A percentile compares a stretch with the other conserved stretches of the same genome.
These are phyloP conservation scores for Blastobotrys americana DNA, from an alignment of 805 yeast species.

Conservation along the genomic window DNA sequence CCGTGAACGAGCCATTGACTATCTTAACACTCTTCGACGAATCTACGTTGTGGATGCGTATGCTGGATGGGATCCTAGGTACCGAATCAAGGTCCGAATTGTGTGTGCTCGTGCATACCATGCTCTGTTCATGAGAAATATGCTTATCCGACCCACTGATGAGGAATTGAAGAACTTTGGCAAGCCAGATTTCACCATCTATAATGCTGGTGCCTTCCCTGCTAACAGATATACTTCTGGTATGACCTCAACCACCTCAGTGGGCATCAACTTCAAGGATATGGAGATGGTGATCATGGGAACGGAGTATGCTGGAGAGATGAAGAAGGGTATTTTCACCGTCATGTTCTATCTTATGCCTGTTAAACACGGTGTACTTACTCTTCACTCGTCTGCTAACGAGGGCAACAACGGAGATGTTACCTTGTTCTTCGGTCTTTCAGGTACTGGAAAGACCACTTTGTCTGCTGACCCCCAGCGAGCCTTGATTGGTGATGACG, in stretches of 20 bases:
- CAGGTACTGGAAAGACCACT: conserved; percentile 98
- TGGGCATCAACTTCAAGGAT: conserved; percentile 90
- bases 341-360: conserved; percentile 99
- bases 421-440: conserved; percentile 89
- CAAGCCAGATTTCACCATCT: conserved; percentile 95
- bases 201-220: conserved; percentile 98
- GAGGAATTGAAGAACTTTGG: conserved; percentile 87
- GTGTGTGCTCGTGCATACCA: conserved; percentile 98
- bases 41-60: conserved; percentile 92
- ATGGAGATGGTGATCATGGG: conserved; percentile 99
- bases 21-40: conserved; percentile 90
- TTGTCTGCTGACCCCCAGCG: conserved; percentile 94
- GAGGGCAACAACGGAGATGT: conserved; percentile 86
- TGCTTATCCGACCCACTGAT: conserved; percentile 90
- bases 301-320: conserved; percentile 98
- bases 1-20: conserved; percentile 94
- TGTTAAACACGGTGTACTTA: conserved; percentile 79
- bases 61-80: conserved; percentile 99
- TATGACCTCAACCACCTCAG: conserved; percentile 94
- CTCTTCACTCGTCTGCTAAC: conserved; percentile 92
- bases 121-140: conserved; percentile 95
- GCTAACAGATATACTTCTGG: conserved; percentile 95
- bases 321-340: conserved; percentile 98
- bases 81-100: conserved; percentile 90
- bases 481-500: conserved; percentile 93